phyloP scores from a whole-genome alignment of 208 protist species.

The Porcisia hertigi region DNA sequence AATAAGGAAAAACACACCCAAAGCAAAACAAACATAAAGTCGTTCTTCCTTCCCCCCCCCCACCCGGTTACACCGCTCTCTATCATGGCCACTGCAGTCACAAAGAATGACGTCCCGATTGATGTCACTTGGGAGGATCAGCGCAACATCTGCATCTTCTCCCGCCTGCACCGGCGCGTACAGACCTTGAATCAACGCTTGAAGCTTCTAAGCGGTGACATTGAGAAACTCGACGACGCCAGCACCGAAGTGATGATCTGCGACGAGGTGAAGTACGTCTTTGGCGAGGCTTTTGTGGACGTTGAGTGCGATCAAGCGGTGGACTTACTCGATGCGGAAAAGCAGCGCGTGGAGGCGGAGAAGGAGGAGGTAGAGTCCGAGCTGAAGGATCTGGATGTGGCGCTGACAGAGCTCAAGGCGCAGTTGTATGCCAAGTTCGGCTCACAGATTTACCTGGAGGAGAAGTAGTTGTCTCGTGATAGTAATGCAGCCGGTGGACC shows the following conservation, averaged over 20 bases:
- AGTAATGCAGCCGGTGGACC: background rate
- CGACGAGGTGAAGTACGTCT: conserved; percentile 80
- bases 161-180: conserved; percentile 69
- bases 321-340: conserved; percentile 67
- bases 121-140: conserved; percentile 91
- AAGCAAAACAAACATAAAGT: background rate
- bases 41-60: background rate
- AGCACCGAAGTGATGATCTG: conserved; percentile 59
- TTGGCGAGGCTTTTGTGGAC: conserved; percentile 87
- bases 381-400: conserved; percentile 46
- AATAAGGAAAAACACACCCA: background rate
- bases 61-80: background rate
- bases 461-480: conserved; percentile 38
- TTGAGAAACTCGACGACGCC: conserved; percentile 76
- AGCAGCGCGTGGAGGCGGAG: conserved; percentile 47
- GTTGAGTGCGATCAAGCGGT: conserved; percentile 62
- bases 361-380: conserved; percentile 56
- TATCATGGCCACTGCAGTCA: conserved; percentile 3
- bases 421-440: conserved; percentile 90
- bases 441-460: conserved; percentile 89
- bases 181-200: conserved; percentile 56
- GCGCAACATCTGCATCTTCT: conserved; percentile 85
- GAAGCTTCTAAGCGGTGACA: conserved; percentile 49
- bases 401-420: conserved; percentile 82
- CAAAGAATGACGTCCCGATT: conserved; percentile 61